Percentiles rank a stretch among this genome's conserved stretches.
These are phyloP conservation scores for Penicillium expansum DNA, from an alignment of 2,329 filamentous ascomycete genomes.

Conservation along the genomic window DNA sequence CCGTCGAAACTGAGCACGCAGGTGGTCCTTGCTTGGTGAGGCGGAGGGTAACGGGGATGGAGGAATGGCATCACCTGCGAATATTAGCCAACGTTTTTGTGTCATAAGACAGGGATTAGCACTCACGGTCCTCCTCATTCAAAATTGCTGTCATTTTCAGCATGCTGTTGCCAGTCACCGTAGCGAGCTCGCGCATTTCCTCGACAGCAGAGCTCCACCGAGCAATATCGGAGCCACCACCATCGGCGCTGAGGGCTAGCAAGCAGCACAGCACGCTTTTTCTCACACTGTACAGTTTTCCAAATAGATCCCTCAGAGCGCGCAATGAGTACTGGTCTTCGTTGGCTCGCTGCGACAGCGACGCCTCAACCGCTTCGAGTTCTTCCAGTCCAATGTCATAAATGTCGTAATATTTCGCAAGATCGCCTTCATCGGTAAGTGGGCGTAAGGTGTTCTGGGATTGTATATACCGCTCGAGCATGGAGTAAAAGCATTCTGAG, in stretches of 20 bases:
- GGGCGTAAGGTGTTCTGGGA: slow-evolving; percentile 66
- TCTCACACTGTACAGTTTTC: slow-evolving; percentile 74
- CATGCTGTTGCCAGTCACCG: slow-evolving; percentile 60
- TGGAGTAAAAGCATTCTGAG: slow-evolving; percentile 64
- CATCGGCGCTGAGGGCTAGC: slow-evolving; percentile 78
- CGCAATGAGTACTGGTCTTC: slow-evolving; percentile 78
- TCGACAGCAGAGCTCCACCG: slow-evolving; percentile 78
- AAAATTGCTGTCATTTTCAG: slow-evolving; percentile 67
- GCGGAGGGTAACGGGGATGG: slow-evolving; percentile 61
- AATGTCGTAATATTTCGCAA: slow-evolving; percentile 91
- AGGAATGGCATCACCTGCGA: slow-evolving; percentile 43
- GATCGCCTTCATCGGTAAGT: slow-evolving; percentile 73
- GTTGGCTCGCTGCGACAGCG: slow-evolving; percentile 63
- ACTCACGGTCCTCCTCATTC: slow-evolving; percentile 74
- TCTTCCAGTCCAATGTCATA: slow-evolving; percentile 76
- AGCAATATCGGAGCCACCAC: slow-evolving; percentile 70
- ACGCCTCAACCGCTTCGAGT: slow-evolving; percentile 65
- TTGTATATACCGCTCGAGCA: slow-evolving; percentile 70
- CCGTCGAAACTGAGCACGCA: slow-evolving; percentile 83
- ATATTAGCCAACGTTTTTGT: slow-evolving; percentile 14
- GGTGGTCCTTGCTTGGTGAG: slow-evolving; percentile 75
- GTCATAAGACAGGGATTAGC: neutral
- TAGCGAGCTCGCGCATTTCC: slow-evolving; percentile 65
- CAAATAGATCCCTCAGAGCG: slow-evolving; percentile 75
- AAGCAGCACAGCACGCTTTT: slow-evolving; percentile 88